These are phyloP conservation scores for Pseudogymnoascus sp. DNA, from an alignment of 2,329 filamentous ascomycete species.

Conservation along the genomic window DNA sequence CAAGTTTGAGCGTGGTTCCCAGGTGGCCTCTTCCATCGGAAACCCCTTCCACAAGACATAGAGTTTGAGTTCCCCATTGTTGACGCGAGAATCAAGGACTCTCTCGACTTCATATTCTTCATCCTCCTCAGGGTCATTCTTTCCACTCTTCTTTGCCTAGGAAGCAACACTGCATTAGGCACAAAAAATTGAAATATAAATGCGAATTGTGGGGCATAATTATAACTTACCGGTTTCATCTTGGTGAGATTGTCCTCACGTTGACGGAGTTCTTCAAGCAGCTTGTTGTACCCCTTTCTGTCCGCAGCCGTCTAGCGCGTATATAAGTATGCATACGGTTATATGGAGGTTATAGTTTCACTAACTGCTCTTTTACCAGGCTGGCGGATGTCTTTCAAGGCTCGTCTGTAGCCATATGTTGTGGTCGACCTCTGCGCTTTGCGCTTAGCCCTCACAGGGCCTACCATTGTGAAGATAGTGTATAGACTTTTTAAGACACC, in stretches of 20 bases:
- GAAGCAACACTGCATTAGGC: background rate
- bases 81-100: conserved; percentile 12
- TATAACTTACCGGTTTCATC: background rate
- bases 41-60: conserved; percentile 18
- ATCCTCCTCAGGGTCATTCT: background rate
- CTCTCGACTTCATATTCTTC: conserved; percentile 15
- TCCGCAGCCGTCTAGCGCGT: background rate
- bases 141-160: background rate
- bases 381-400: background rate
- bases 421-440: background rate
- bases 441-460: background rate
- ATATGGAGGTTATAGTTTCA: background rate
- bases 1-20: conserved; percentile 16
- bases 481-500: background rate
- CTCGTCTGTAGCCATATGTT: background rate
- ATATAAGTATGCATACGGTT: background rate
- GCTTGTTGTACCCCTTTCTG: background rate
- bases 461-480: background rate
- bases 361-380: background rate
- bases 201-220: background rate
- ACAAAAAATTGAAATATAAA: background rate
- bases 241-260: background rate
- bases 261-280: background rate
- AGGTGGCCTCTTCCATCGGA: conserved; percentile 9
- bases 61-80: background rate